Evolutionary conservation across 805 yeast species (phyloP).

Genomic region (Sporopachydermia quercuum): DNA sequence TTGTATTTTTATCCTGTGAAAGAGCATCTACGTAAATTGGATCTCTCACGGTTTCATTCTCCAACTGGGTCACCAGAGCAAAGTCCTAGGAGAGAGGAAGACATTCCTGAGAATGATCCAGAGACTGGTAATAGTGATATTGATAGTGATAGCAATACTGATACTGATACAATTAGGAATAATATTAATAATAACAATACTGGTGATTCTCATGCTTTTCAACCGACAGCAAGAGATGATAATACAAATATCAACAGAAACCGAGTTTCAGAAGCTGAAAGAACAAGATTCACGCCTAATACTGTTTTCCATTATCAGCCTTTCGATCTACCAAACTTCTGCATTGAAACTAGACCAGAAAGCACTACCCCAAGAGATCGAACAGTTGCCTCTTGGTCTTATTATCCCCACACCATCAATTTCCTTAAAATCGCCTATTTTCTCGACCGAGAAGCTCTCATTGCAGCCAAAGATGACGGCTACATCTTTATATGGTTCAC

Average conservation of each 20-base stretch:
- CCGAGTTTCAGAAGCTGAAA: too few relatives aligned
- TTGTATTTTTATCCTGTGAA: neutral
- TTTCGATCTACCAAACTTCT: conserved; percentile 12
- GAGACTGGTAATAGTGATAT: neutral
- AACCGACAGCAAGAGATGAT: neutral
- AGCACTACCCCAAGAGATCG: conserved; percentile 27
- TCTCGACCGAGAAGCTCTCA: conserved; percentile 27
- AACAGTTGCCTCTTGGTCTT: conserved; percentile 33
- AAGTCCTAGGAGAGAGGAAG: neutral
- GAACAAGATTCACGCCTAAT: neutral
- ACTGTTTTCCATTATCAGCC: conserved; percentile 11
- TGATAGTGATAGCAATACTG: neutral
- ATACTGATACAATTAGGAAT: neutral
- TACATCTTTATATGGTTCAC: conserved; percentile 20
- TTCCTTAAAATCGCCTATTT: conserved; percentile 26
- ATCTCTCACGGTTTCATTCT: neutral
- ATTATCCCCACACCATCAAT: conserved; percentile 42
- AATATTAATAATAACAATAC: neutral
- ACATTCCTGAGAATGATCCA: neutral
- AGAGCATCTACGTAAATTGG: neutral
- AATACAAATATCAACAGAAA: too few relatives aligned
- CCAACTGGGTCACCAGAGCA: too few relatives aligned
- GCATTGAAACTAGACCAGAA: conserved; percentile 28
- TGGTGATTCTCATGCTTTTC: neutral
- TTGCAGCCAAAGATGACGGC: conserved; percentile 43